These are phyloP conservation scores for Ophiostoma sp. DNA, from an alignment of 2,329 filamentous ascomycete genomes.

Conservation along the genomic window DNA sequence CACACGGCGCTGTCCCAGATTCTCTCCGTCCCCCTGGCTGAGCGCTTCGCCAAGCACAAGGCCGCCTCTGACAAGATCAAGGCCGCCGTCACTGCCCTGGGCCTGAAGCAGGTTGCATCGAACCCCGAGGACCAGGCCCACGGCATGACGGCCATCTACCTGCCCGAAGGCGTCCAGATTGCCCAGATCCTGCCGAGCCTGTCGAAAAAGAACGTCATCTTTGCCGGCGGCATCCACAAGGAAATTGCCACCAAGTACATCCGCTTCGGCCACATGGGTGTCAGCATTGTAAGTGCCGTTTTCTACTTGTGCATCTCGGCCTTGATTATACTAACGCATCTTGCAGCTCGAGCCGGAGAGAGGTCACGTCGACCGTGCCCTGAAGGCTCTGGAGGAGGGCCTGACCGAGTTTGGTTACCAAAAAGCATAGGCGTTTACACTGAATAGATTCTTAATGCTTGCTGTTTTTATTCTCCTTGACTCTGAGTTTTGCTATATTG, in stretches of 20 bases:
- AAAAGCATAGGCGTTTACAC: conserved; percentile 36
- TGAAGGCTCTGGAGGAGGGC: conserved; percentile 69
- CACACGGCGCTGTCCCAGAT: conserved; percentile 87
- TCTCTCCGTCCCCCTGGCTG: conserved; percentile 68
- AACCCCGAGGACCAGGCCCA: conserved; percentile 90
- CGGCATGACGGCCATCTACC: conserved; percentile 95
- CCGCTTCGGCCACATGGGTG: conserved; percentile 95
- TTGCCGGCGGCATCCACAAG: conserved; percentile 93
- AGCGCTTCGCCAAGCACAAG: conserved; percentile 77
- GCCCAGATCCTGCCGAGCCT: conserved; percentile 81
- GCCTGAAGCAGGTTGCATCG: conserved; percentile 73
- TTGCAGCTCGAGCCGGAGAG: conserved; percentile 65
- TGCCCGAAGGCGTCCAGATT: conserved; percentile 76
- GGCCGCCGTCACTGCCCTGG: conserved; percentile 70
- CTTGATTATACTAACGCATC: conserved; percentile 9
- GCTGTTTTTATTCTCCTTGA: no score
- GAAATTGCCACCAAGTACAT: conserved; percentile 92
- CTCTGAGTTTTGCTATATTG: neutral
- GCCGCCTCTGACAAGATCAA: conserved; percentile 81
- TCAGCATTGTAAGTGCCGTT: conserved; percentile 62
- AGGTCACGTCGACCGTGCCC: conserved; percentile 76
- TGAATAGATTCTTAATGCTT: neutral
- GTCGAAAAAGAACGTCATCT: conserved; percentile 81
- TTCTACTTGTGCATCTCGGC: neutral
- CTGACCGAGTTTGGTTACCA: conserved; percentile 67